Evolutionary conservation across 768 basidiomycete species (phyloP).

Genomic region (Amanita rimosa): DNA sequence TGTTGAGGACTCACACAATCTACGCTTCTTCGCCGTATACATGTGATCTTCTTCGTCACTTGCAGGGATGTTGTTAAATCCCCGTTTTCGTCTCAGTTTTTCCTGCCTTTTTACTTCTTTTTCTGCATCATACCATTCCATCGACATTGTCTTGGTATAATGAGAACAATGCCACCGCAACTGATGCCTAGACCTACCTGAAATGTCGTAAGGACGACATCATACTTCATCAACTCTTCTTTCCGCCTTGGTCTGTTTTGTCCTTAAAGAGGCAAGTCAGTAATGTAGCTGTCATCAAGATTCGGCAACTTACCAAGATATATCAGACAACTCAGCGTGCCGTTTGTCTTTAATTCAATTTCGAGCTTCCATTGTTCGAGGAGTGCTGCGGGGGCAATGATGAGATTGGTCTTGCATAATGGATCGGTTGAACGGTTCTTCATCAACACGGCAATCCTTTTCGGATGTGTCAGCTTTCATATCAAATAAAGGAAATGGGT

Average conservation of each 20-base stretch:
- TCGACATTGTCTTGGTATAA: conserved; percentile 35
- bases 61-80: conserved; percentile 20
- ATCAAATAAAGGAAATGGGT: background rate
- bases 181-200: conserved; percentile 17
- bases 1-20: conserved; percentile 17
- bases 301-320: conserved; percentile 39
- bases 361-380: conserved; percentile 58
- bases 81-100: conserved; percentile 25
- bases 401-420: conserved; percentile 49
- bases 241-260: conserved; percentile 32
- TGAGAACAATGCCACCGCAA: background rate
- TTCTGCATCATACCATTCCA: conserved; percentile 49
- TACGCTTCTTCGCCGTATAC: conserved; percentile 17
- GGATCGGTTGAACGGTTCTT: conserved; percentile 40
- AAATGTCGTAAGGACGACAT: conserved; percentile 53
- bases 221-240: conserved; percentile 41
- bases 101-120: conserved; percentile 29
- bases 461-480: background rate
- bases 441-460: conserved; percentile 48
- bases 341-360: conserved; percentile 45
- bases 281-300: background rate
- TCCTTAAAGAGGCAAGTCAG: conserved; percentile 18
- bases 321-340: conserved; percentile 36
- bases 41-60: conserved; percentile 24
- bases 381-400: conserved; percentile 56